A percentile compares a stretch with the other conserved stretches of the same genome.
phyloP scores from a whole-genome alignment of 1,284 basidiomycete genomes.

The Ganoderma resinaceum region DNA sequence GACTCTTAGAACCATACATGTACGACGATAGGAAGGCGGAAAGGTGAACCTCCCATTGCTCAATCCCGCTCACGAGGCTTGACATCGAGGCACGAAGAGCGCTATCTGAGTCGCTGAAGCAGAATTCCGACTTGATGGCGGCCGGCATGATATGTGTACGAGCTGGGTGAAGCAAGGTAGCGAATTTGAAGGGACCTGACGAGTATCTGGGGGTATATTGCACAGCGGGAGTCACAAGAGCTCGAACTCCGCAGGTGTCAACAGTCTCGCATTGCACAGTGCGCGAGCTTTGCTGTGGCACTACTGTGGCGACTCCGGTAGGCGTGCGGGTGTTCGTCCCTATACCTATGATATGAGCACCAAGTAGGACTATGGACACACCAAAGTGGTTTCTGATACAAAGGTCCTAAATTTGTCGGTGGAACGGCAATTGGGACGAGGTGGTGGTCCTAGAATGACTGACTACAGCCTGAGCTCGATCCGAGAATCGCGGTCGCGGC shows the following conservation, averaged over 20 bases:
- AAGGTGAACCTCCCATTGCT: neutral
- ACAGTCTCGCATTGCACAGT: neutral
- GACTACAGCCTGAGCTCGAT: neutral
- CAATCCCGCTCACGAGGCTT: neutral
- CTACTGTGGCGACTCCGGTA: neutral
- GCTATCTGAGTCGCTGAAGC: neutral
- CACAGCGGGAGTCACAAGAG: too few relatives aligned
- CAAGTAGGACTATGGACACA: neutral
- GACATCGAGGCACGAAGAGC: neutral
- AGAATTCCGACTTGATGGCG: neutral
- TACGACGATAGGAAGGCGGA: neutral
- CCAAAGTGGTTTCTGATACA: neutral
- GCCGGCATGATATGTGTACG: neutral
- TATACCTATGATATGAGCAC: neutral
- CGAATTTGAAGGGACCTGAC: too few relatives aligned
- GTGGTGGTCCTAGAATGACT: neutral
- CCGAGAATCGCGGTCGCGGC: neutral
- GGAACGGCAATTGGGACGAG: neutral
- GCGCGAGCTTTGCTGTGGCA: too few relatives aligned
- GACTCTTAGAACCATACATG: neutral
- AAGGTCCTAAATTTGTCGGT: neutral
- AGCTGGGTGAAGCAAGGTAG: too few relatives aligned
- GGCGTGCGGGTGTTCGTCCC: neutral
- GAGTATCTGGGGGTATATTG: too few relatives aligned
- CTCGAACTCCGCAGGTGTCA: too few relatives aligned